phyloP scores from a whole-genome alignment of 2,329 filamentous ascomycete species.

The Thelonectria rubi region DNA sequence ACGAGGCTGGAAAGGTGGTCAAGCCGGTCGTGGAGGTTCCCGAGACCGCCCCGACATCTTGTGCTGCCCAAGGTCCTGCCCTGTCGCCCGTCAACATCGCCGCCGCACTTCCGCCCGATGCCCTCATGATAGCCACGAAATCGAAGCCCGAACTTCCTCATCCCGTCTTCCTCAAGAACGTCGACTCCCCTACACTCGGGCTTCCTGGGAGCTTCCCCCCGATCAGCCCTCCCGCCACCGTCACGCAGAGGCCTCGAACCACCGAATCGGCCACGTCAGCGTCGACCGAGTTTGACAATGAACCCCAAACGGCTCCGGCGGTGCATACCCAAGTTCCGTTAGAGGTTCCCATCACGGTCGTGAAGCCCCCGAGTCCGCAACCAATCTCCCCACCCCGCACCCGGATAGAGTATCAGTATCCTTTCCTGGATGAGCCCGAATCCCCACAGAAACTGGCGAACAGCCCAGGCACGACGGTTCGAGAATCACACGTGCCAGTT shows the following conservation, averaged over 20 bases:
- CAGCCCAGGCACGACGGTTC: slow-evolving; percentile 10
- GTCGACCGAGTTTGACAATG: slow-evolving; percentile 77
- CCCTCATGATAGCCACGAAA: slow-evolving; percentile 30
- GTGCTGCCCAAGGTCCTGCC: slow-evolving; percentile 28
- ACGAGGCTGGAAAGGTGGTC: slow-evolving; percentile 21
- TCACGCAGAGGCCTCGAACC: slow-evolving; percentile 63
- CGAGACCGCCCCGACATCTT: slow-evolving; percentile 30
- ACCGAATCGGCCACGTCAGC: slow-evolving; percentile 68
- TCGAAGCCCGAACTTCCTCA: slow-evolving; percentile 23
- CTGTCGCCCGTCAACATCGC: slow-evolving; percentile 37
- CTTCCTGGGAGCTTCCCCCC: slow-evolving; percentile 70
- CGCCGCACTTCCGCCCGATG: slow-evolving; percentile 35
- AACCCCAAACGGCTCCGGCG: slow-evolving; percentile 69
- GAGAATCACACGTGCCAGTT: slow-evolving; percentile 37
- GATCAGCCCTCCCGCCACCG: slow-evolving; percentile 48
- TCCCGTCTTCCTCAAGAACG: slow-evolving; percentile 28
- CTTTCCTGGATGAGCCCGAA: slow-evolving; percentile 58
- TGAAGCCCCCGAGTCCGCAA: slow-evolving; percentile 45
- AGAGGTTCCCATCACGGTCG: slow-evolving; percentile 39
- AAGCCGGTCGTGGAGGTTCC: slow-evolving; percentile 23
- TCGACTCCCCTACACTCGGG: slow-evolving; percentile 73
- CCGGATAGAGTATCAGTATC: slow-evolving; percentile 58
- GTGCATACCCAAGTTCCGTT: slow-evolving; percentile 45
- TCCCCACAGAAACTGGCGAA: slow-evolving; percentile 29
- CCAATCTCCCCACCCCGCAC: slow-evolving; percentile 37